Base-by-base conservation (phyloP, 352 stramenopile species). In the Phytophthora pseudosyringae region DNA sequence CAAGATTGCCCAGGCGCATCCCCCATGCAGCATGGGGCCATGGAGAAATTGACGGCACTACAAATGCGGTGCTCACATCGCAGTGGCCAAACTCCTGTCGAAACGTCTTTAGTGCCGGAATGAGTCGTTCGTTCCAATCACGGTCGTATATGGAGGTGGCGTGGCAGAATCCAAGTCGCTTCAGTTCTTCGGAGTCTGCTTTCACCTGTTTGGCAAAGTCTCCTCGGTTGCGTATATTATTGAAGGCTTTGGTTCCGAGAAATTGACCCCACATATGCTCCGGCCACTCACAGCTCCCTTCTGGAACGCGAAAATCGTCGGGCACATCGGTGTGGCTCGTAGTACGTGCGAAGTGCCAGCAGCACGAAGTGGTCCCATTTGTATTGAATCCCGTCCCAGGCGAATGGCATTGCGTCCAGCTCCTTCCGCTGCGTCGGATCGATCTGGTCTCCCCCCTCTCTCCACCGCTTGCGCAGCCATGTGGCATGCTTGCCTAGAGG, bases 1-100 rank as follows among this genome's bases (percentile, higher is more conserved):
- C 79, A 38, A 76, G 67, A 26, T 65, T 53, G 43, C 80, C 80
- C 16, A 85, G 53, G 1, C 54, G 40, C 40, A 70, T 36, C 18
- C 76, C 76, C 59, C 64, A 76, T 35, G 78, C 63, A 3, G 44
- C 53, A 15, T 46, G 13, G 0, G 75, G 73, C 78, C 75, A 87
- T 4, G 64, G 75, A 16, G 15, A 5, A 0, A 35, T 33, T 15
- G 62, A 18, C 1, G 73, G 70, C 4, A 85, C 70, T 1, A 60
- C 39, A 36, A 87, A 84, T 4, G 43, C 47, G 41, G 25, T 21
- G 12, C 12, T 33, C 2, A 84, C 52, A 15, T 71, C 16, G 58
- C 75, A 76, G 49, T 86, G 68, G 9, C 67, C 68, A 35, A 75
- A 41, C n/a, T 75, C 26, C 0, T 38, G 15, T n/a, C 54, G 47